Evolutionary conservation across 1,284 basidiomycete genomes (phyloP).

Genomic region (Peniophora sp.): DNA sequence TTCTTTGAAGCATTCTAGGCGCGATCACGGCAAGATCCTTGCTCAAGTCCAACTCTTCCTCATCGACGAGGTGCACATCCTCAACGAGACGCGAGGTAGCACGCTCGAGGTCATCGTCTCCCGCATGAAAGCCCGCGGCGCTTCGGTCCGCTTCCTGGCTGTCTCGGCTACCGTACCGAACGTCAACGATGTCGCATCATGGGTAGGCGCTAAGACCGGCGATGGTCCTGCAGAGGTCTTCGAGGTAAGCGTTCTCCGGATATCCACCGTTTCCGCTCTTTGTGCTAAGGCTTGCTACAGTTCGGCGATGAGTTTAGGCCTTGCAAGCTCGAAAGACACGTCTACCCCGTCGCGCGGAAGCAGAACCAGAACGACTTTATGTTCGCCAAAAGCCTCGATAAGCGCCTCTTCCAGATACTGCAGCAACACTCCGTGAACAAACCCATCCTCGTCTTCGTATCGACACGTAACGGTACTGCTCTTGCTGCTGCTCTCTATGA

Average conservation of each 20-base stretch:
- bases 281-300: slow-evolving; percentile 28
- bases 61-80: slow-evolving; percentile 93
- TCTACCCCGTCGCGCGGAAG: slow-evolving; percentile 53
- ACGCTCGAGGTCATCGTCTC: slow-evolving; percentile 91
- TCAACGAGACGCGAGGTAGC: slow-evolving; percentile 85
- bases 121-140: slow-evolving; percentile 80
- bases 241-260: slow-evolving; percentile 38
- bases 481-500: slow-evolving; percentile 7
- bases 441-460: slow-evolving; percentile 80
- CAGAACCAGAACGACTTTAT: slow-evolving; percentile 74
- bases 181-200: slow-evolving; percentile 81
- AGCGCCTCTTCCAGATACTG: slow-evolving; percentile 64
- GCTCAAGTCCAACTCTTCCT: slow-evolving; percentile 71
- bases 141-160: slow-evolving; percentile 72
- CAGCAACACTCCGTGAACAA: slow-evolving; percentile 66
- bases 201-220: slow-evolving; percentile 60
- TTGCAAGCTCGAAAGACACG: slow-evolving; percentile 69
- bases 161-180: slow-evolving; percentile 95
- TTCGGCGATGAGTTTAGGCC: slow-evolving; percentile 90
- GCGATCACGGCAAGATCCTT: slow-evolving; percentile 57
- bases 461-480: slow-evolving; percentile 86
- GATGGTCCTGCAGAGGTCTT: slow-evolving; percentile 59
- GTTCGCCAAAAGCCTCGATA: slow-evolving; percentile 70
- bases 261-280: not conserved
- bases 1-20: slow-evolving; percentile 31